Conservation (phyloP, 176 grass and related monocot genomes). For the Otatea glauca region DNA sequence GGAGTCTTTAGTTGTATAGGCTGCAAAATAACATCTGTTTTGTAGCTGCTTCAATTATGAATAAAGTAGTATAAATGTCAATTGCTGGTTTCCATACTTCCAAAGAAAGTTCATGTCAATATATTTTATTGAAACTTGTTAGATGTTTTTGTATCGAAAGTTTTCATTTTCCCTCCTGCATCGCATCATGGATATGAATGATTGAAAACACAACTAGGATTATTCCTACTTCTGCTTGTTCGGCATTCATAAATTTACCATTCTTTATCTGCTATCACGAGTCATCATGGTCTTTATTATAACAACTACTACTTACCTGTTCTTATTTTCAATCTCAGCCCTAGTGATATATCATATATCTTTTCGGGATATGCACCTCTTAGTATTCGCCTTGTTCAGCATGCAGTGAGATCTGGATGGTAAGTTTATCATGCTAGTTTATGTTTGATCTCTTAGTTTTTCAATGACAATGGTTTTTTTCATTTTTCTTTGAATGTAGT, state of each 20-base stretch:
- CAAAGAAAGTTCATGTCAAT: neutral
- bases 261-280: neutral
- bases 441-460: neutral
- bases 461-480: neutral
- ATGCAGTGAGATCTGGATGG: conserved; percentile 97
- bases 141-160: neutral
- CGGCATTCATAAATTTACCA: conserved; percentile 1
- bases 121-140: neutral
- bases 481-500: conserved; percentile 15
- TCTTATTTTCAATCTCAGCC: conserved; percentile 66
- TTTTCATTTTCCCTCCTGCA: neutral
- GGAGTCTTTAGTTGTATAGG: neutral
- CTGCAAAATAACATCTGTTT: conserved; percentile 2
- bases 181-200: conserved; percentile 17
- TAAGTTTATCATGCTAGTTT: conserved; percentile 42
- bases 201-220: conserved; percentile 20
- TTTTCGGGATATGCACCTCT: conserved; percentile 99
- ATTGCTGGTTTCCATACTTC: neutral
- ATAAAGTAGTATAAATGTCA: neutral
- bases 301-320: conserved; percentile 43
- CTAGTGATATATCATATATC: conserved; percentile 92
- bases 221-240: conserved; percentile 22
- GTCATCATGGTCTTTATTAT: conserved; percentile 12
- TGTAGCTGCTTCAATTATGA: neutral
- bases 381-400: conserved; percentile 94